Percentiles rank a stretch among this genome's conserved stretches.
These are phyloP conservation scores for Phytophthora nicotianae DNA, from an alignment of 352 stramenopile genomes.

Conservation along the genomic window DNA sequence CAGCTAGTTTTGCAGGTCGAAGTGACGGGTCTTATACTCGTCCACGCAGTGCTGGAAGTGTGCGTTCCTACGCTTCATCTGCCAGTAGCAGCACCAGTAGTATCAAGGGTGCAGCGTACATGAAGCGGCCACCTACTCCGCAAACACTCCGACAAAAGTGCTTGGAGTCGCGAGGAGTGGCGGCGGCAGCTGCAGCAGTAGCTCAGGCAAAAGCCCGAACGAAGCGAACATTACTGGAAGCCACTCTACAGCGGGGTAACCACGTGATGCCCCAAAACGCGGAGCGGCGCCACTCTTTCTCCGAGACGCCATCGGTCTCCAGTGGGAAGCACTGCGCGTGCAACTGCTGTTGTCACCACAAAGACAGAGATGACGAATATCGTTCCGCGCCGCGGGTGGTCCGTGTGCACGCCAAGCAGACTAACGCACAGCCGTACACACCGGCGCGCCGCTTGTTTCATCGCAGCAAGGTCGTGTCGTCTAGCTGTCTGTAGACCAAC, in stretches of 20 bases:
- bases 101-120: slow-evolving; percentile 60
- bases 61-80: slow-evolving; percentile 34
- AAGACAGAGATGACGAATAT: slow-evolving; percentile 25
- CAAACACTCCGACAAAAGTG: slow-evolving; percentile 76
- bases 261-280: slow-evolving; percentile 4
- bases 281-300: slow-evolving; percentile 51
- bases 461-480: slow-evolving; percentile 58
- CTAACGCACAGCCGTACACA: slow-evolving; percentile 57
- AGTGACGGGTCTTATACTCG: slow-evolving; percentile 23
- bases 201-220: slow-evolving; percentile 33
- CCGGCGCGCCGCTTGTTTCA: slow-evolving; percentile 44
- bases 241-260: slow-evolving; percentile 4
- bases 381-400: slow-evolving; percentile 45
- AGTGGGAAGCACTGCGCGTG: slow-evolving; percentile 14
- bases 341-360: slow-evolving; percentile 16
- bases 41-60: slow-evolving; percentile 63
- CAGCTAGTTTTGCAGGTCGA: slow-evolving; percentile 19
- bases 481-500: slow-evolving; percentile 34
- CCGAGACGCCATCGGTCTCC: slow-evolving; percentile 29
- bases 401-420: slow-evolving; percentile 68
- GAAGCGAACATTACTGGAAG: slow-evolving; percentile 38
- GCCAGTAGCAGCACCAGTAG: slow-evolving; percentile 27
- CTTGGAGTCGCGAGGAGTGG: slow-evolving; percentile 52
- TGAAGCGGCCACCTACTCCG: slow-evolving; percentile 59
- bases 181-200: slow-evolving; percentile 16